phyloP scores from a whole-genome alignment of 1,284 basidiomycete genomes.

The Paramarasmius palmivorus region DNA sequence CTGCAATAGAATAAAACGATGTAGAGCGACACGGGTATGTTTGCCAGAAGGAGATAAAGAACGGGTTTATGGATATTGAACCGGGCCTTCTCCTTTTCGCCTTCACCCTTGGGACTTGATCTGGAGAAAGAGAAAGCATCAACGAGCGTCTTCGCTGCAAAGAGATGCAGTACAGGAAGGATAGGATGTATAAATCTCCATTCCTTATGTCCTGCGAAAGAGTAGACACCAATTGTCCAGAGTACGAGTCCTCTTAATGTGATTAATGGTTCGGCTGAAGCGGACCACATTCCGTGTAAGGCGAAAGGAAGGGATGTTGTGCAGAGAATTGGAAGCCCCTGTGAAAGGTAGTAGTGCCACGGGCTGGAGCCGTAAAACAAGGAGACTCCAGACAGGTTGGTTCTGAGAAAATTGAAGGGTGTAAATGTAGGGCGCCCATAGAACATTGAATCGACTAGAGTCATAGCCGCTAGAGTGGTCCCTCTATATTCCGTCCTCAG shows the following conservation, averaged over 20 bases:
- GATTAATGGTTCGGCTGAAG: constrained; percentile 31
- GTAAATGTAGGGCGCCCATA: constrained; percentile 74
- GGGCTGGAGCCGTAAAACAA: constrained; percentile 91
- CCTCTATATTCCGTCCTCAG: constrained; percentile 29
- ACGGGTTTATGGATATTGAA: constrained; percentile 37
- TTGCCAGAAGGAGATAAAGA: constrained; percentile 48
- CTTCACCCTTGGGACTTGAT: constrained; percentile 1
- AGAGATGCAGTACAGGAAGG: constrained; percentile 81
- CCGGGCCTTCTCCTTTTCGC: constrained; percentile 7
- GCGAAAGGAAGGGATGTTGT: constrained; percentile 75
- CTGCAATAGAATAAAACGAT: constrained; percentile 72
- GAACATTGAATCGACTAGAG: constrained; percentile 68
- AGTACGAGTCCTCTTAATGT: constrained; percentile 53
- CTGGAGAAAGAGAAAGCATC: constrained; percentile 38
- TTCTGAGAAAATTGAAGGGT: constrained; percentile 77
- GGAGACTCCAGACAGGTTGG: constrained; percentile 83
- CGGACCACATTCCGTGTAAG: constrained; percentile 55
- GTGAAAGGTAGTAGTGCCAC: constrained; percentile 88
- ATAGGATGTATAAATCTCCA: constrained; percentile 96
- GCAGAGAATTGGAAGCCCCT: constrained; percentile 84
- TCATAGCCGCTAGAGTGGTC: constrained; percentile 37
- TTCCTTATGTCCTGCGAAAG: constrained; percentile 89
- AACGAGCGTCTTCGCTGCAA: constrained; percentile 75
- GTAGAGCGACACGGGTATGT: constrained; percentile 66
- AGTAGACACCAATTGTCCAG: constrained; percentile 77